These are phyloP conservation scores for Monosporascus sp. DNA, from an alignment of 2,329 filamentous ascomycete species.

Conservation along the genomic window DNA sequence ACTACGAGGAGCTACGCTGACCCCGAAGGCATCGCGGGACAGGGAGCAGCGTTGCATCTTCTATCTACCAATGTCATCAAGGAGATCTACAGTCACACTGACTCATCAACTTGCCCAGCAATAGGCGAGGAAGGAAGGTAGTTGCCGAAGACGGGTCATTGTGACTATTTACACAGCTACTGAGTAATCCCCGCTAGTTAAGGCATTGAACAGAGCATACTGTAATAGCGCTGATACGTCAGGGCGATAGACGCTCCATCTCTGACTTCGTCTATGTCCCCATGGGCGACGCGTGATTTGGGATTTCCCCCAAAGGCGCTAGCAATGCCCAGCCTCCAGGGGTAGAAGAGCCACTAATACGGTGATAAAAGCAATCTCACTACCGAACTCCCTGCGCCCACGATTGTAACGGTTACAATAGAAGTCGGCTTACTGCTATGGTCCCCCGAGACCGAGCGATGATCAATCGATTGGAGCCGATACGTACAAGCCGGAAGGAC, in stretches of 20 bases:
- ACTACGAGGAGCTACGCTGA: too few relatives aligned
- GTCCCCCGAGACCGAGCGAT: neutral
- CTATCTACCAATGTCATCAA: too few relatives aligned
- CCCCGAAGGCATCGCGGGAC: neutral
- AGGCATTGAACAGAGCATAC: too few relatives aligned
- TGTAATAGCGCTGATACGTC: too few relatives aligned
- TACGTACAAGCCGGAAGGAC: neutral
- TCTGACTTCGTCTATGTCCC: neutral
- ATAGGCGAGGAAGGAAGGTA: too few relatives aligned
- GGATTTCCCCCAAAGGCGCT: neutral
- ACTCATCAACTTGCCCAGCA: neutral
- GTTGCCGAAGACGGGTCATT: neutral
- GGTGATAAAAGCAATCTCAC: too few relatives aligned
- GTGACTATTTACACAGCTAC: neutral
- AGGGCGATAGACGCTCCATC: too few relatives aligned
- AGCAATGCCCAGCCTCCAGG: neutral
- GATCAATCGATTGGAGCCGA: neutral
- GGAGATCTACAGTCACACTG: neutral
- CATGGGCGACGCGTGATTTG: neutral
- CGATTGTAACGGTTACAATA: neutral
- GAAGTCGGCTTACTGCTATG: neutral
- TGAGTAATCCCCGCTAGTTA: too few relatives aligned
- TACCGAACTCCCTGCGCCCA: neutral
- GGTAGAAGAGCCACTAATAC: too few relatives aligned
- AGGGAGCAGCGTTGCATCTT: too few relatives aligned